These are phyloP conservation scores for Candida glucosophila DNA, from an alignment of 1,139 yeast species.

Conservation along the genomic window DNA sequence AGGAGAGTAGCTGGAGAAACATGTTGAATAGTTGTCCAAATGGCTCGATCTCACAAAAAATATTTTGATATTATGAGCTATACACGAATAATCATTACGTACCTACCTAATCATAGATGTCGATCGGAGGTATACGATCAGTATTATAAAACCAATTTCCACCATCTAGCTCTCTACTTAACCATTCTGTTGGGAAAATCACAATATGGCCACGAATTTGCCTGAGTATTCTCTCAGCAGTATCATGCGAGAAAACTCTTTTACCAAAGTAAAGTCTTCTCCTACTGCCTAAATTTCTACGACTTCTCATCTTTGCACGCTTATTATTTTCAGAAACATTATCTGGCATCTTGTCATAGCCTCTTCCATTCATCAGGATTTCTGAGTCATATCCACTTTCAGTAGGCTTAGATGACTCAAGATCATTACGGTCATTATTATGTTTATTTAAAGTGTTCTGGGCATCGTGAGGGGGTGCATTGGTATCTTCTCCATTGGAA, in stretches of 20 bases:
- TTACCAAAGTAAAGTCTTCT: slow-evolving; percentile 37
- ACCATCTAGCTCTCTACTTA: slow-evolving; percentile 73
- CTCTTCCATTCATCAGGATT: not conserved
- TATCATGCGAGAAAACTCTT: slow-evolving; percentile 59
- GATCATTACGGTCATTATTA: too few species aligned
- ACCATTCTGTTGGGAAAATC: slow-evolving; percentile 86
- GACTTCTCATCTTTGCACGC: slow-evolving; percentile 25
- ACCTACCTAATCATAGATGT: slow-evolving; percentile 74
- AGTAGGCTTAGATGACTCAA: not conserved
- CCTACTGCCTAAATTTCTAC: too few species aligned
- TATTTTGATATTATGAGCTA: too few species aligned
- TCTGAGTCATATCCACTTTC: too few species aligned
- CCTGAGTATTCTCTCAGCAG: slow-evolving; percentile 66
- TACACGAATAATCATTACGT: too few species aligned
- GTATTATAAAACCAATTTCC: slow-evolving; percentile 94
- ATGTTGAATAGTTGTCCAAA: slow-evolving; percentile 15
- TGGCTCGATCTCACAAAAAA: too few species aligned
- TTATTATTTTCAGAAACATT: too few species aligned
- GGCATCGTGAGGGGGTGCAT: too few species aligned
- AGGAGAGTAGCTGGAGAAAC: slow-evolving; percentile 42
- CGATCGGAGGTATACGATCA: slow-evolving; percentile 91
- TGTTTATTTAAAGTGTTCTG: not conserved
- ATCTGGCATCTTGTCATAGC: too few species aligned
- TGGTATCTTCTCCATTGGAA: slow-evolving; percentile 1
- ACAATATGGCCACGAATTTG: slow-evolving; percentile 89